Evolutionary conservation across 176 grass and related monocot genomes (phyloP), one percentile per base, ranked within the genome.

Genomic region (Guadua angustifolia): DNA sequence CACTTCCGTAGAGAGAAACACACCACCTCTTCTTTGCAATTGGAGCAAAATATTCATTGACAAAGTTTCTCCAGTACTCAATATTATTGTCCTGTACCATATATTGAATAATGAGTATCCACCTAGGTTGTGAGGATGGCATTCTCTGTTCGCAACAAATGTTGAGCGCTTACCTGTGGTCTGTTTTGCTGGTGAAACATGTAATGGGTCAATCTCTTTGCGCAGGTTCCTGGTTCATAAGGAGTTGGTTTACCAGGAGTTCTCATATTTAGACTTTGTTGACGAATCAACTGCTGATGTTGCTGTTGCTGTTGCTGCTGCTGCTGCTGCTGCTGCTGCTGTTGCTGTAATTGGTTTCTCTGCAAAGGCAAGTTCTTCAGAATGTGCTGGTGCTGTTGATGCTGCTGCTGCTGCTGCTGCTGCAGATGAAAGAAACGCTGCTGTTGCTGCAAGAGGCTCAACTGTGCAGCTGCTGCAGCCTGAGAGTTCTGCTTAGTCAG

Each of bases 21-120:
- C 96, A 99, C 96, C 96, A 99, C 81, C 93, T 99, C 74, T 99
- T 99, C 78, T 95, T 99, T 33, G 96, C 96, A 89, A 75, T 92
- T 66, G 96, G 93, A 36, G 96, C 91, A 75, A 94, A 99, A 79
- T 95, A 99, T 50, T 99, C 96, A 32, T 92, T 89, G 51, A 95
- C 89, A 89, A 99, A 99, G 83, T 91, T 99, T 55, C 91, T 95
- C 93, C 96, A 99, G 86, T 94, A 99, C 50, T 99, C 93, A 44
- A 99, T 99, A 72, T 94, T 95, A 82, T 99, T 99, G 86, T 99
- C 96, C 96, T 99, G 83, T 53, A 78, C 51, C 38, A 79, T 36
- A 71, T 4, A 18, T 80, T 60, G 44, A 75, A 77, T 9, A 62
- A 33, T 77, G 61, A 69, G 55, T 44, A 85, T 61, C 33, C 42